Base-by-base conservation (phyloP, 495 filamentous ascomycete genomes). In the Aspergillus homomorphus region DNA sequence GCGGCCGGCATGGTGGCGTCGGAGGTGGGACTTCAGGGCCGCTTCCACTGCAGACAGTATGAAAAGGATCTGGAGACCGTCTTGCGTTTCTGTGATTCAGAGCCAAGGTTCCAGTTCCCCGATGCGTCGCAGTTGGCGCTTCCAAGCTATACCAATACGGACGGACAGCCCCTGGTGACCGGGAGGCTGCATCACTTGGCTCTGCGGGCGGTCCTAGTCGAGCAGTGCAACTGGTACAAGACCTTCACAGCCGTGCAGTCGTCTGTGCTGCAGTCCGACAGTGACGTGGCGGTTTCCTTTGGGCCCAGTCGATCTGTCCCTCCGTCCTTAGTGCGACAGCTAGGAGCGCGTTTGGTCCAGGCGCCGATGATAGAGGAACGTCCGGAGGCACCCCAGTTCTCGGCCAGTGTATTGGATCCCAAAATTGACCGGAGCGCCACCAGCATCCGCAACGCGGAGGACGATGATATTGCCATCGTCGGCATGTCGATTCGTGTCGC, bases 401-500 rank as follows among this genome's bases (percentile, higher is more conserved):
- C n/a, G n/a, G n/a, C n/a, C n/a, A n/a, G n/a, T n/a, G n/a, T n/a
- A n/a, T n/a, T n/a, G n/a, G n/a, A n/a, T n/a, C n/a, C n/a, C n/a
- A n/a, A n/a, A n/a, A n/a, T n/a, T n/a, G n/a, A n/a, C n/a, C n/a
- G n/a, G n/a, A n/a, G n/a, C n/a, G n/a, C n/a, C n/a, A n/a, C n/a
- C n/a, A n/a, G n/a, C n/a, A n/a, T n/a, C n/a, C n/a, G n/a, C n/a
- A n/a, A n/a, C n/a, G n/a, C n/a, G n/a, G n/a, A n/a, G n/a, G 62
- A 67, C 18, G 59, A 68, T 46, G 73, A 69, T 14, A 77, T 83
- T 46, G 80, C 80, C 10, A 67, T 83, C 7, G 64, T 83, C 12
- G 80, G 80, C 6, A 78, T 81, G 74, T 69, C 78, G 0, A 65
- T 63, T 54, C 72, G 78, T 7, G 62, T 74, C 1, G 69, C 80